phyloP scores from a whole-genome alignment of 108 stramenopile genomes.

The Cyclotella distinguenda region DNA sequence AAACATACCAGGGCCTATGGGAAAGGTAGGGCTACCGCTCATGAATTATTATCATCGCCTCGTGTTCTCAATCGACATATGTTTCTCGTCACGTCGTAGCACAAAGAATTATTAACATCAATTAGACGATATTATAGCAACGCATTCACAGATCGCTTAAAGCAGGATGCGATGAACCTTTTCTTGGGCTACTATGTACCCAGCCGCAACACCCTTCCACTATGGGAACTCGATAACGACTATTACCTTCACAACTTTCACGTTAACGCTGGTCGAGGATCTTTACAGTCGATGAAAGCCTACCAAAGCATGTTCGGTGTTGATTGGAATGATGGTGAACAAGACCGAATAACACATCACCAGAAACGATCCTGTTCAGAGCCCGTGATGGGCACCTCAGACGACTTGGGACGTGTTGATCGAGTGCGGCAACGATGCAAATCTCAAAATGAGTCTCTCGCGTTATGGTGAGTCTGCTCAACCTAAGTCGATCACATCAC shows the following conservation, averaged over 20 bases:
- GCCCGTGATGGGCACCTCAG: conserved; percentile 7
- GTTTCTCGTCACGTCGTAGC: conserved; percentile 27
- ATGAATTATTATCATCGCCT: neutral
- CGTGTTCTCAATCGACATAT: neutral
- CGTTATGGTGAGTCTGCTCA: conserved; percentile 50
- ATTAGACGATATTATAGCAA: conserved; percentile 97
- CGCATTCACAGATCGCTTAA: conserved; percentile 95
- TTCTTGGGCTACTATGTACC: conserved; percentile 93
- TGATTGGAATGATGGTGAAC: conserved; percentile 55
- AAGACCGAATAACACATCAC: conserved; percentile 1
- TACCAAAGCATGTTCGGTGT: conserved; percentile 70
- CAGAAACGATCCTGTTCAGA: conserved; percentile 11
- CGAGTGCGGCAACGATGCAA: conserved; percentile 50
- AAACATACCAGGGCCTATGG: conserved; percentile 72
- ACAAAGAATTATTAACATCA: conserved; percentile 94
- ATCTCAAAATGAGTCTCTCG: conserved; percentile 62
- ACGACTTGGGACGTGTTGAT: conserved; percentile 31
- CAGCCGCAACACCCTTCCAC: conserved; percentile 64
- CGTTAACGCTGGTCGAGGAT: conserved; percentile 59
- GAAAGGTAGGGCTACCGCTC: conserved; percentile 53
- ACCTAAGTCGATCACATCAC: too few species aligned
- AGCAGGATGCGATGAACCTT: conserved; percentile 98
- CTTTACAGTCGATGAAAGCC: conserved; percentile 69
- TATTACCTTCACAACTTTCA: conserved; percentile 90
- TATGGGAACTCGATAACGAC: conserved; percentile 90